These are phyloP conservation scores for Zoysia matrella DNA, from an alignment of 202 grass and related monocot species.

Conservation along the genomic window DNA sequence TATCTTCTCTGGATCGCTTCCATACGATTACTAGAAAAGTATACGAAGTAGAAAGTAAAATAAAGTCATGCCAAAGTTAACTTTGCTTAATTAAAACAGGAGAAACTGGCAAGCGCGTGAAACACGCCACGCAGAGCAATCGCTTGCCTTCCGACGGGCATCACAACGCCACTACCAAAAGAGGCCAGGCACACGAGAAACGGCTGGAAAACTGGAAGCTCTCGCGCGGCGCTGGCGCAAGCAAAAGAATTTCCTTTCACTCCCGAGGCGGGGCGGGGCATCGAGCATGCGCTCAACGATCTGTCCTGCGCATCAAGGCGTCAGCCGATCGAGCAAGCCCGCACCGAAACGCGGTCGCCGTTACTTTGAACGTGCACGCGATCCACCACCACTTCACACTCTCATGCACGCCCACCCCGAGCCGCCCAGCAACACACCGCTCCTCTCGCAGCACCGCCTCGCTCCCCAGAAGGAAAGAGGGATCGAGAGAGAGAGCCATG, in stretches of 20 bases:
- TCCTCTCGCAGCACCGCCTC: neutral
- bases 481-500: constrained; percentile 11
- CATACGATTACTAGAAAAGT: too few relatives aligned
- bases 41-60: too few relatives aligned
- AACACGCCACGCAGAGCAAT: neutral
- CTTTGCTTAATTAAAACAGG: neutral
- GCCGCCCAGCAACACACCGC: too few relatives aligned
- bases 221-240: constrained; percentile 23
- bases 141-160: neutral
- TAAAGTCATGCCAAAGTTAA: neutral
- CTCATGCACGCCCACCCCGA: constrained; percentile 21
- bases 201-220: constrained; percentile 22
- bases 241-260: constrained; percentile 74
- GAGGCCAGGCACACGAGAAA: constrained; percentile 49
- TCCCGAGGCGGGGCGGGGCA: constrained; percentile 50
- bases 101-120: too few relatives aligned
- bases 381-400: neutral
- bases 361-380: constrained; percentile 23
- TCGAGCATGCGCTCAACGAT: neutral
- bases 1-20: neutral
- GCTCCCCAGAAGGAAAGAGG: too few relatives aligned
- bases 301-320: neutral
- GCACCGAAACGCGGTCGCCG: neutral
- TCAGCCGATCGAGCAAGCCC: too few relatives aligned
- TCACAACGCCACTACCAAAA: constrained; percentile 24